Evolutionary conservation across 2,329 filamentous ascomycete genomes (phyloP).

Genomic region (Aureobasidium mangrovei): DNA sequence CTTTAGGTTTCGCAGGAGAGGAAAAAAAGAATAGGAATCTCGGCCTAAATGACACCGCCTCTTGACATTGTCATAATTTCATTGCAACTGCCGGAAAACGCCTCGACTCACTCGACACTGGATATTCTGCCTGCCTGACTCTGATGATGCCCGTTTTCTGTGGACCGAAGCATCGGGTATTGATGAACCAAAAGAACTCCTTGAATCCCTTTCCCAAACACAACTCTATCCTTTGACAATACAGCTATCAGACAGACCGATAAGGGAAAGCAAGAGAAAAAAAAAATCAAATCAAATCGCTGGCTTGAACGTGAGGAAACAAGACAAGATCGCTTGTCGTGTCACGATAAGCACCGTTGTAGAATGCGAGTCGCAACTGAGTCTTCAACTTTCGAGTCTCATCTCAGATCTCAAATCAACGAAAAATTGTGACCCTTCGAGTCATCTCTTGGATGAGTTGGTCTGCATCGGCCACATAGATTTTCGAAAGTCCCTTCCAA

Average conservation of each 20-base stretch:
- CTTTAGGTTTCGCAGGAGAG: not conserved
- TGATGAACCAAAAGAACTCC: not conserved
- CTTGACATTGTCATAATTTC: not conserved
- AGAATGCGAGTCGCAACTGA: not conserved
- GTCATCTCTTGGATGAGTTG: conserved; percentile 7
- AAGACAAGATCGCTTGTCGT: not conserved
- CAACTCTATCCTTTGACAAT: not conserved
- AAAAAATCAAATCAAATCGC: not conserved
- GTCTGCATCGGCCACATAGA: not conserved
- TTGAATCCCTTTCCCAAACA: not conserved
- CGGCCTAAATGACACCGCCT: not conserved
- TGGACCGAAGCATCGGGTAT: conserved; percentile 3
- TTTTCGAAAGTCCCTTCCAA: conserved; percentile 3
- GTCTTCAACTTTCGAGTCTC: not conserved
- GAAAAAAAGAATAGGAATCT: not conserved
- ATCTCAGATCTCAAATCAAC: not conserved
- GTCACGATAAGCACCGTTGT: not conserved
- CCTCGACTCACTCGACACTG: not conserved
- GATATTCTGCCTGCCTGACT: not conserved
- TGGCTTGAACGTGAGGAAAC: not conserved
- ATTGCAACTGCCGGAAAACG: not conserved
- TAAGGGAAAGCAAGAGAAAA: not conserved
- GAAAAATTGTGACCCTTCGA: conserved; percentile 6
- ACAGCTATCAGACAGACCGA: not conserved
- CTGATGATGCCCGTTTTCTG: not conserved